phyloP scores from a whole-genome alignment of 192 early-diverging fungal species.

The Coemansia furcata region DNA sequence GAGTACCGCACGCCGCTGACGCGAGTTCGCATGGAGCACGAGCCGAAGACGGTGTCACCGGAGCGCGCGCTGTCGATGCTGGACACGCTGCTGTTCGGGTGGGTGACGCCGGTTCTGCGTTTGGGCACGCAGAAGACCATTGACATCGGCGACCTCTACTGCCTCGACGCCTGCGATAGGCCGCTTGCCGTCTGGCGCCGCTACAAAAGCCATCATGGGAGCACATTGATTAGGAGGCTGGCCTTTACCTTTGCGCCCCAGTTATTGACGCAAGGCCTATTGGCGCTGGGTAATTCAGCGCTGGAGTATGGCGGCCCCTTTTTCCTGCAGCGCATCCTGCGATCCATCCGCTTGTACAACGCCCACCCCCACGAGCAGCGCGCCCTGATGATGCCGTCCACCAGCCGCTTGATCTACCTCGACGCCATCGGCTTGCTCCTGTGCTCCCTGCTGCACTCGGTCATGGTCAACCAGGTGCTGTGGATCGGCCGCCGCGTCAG shows the following conservation, averaged over 20 bases:
- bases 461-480: slow-evolving; percentile 61
- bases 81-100: slow-evolving; percentile 50
- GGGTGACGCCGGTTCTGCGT: slow-evolving; percentile 64
- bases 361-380: not conserved
- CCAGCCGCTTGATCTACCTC: slow-evolving; percentile 27
- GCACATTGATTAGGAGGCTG: slow-evolving; percentile 37
- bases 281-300: slow-evolving; percentile 42
- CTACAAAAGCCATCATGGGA: slow-evolving; percentile 6
- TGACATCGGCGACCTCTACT: slow-evolving; percentile 60
- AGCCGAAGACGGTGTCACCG: slow-evolving; percentile 31
- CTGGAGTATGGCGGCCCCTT: slow-evolving; percentile 57
- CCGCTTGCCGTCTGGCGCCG: slow-evolving; percentile 47
- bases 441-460: slow-evolving; percentile 46
- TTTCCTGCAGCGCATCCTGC: slow-evolving; percentile 60
- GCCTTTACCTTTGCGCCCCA: slow-evolving; percentile 44
- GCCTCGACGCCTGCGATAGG: slow-evolving; percentile 55
- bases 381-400: not conserved
- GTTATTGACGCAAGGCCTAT: slow-evolving; percentile 43
- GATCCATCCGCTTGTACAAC: slow-evolving; percentile 53
- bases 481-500: slow-evolving; percentile 68
- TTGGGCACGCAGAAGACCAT: slow-evolving; percentile 57
- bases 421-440: slow-evolving; percentile 65
- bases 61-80: slow-evolving; percentile 29
- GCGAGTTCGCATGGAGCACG: slow-evolving; percentile 14
- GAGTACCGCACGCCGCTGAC: slow-evolving; percentile 40